Base-by-base conservation (phyloP, 2,329 filamentous ascomycete genomes). In the Grosmannia huntii region DNA sequence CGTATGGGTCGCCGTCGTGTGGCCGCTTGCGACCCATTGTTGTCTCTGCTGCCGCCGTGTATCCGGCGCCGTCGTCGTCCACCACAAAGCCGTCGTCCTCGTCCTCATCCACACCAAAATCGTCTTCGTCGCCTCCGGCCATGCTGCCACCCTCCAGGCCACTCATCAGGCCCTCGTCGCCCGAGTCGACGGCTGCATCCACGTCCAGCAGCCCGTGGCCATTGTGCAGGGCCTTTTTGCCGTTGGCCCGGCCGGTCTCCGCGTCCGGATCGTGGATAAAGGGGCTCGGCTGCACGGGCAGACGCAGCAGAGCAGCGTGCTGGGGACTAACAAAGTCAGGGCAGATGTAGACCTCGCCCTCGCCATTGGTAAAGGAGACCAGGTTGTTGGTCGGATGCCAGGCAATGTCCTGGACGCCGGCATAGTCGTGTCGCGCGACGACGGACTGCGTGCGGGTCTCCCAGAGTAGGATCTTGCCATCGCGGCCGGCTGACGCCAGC, bases 311-410 rank as follows among this genome's bases (percentile, higher is more conserved):
- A 21, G 76, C 70, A 2, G 74, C 70, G 65, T 80, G 82, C 64
- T 86, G 81, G 27, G 79, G 74, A 2, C 80, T 74, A 3, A 88
- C 72, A 64, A 86, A 84, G 57, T 89, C 82, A 12, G 85, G 84
- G 67, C 91, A 87, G 58, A 97, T 97, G 69, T 90, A 97, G 14
- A 97, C 82, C 70, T 96, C 90, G 62, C 95, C 94, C 60, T 96
- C 89, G 1, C 86, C 88, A 44, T 90, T 97, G 0, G 92, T 95
- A 66, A 97, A 96, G 0, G 91, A 95, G 1, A 94, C 73, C 3
- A 92, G 82, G 65, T 99, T 99, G 62, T 90, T 85, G 1, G 80
- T 86, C 6, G 91, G 91, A 67, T 99, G 94, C 92, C 94, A 99
- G 33, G 83, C 81, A 60, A 99, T 77, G 62, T 91, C 89, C 64